Conservation (phyloP, 164 flowering plant species). For the Magnolia kwangsiensis region DNA sequence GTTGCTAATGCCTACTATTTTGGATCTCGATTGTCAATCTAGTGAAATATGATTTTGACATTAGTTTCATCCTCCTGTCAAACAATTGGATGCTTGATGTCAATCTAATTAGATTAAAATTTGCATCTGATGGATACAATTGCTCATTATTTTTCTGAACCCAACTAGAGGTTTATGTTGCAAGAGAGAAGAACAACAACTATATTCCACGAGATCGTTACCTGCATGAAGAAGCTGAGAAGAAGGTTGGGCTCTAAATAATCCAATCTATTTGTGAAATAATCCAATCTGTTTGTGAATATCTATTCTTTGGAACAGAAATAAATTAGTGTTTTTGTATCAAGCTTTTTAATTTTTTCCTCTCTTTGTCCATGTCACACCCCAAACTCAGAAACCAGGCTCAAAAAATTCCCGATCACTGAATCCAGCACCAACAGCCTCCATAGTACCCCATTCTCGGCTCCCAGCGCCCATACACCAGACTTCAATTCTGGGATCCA, state of each 20-base stretch:
- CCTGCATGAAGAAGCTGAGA: constrained; percentile 78
- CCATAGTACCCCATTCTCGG: too few relatives aligned
- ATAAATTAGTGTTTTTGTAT: too few relatives aligned
- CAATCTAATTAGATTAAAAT: not conserved
- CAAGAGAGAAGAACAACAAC: constrained; percentile 81
- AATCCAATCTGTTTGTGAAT: not conserved
- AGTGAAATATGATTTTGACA: not conserved
- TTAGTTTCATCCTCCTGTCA: not conserved
- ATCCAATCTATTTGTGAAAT: too few relatives aligned
- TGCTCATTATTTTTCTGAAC: not conserved
- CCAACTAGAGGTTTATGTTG: constrained; percentile 70
- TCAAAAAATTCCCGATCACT: too few relatives aligned
- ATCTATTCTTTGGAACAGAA: not conserved
- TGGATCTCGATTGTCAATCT: not conserved
- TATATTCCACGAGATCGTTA: constrained; percentile 80
- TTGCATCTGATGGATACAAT: not conserved
- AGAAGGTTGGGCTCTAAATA: constrained; percentile 49
- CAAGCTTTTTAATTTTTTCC: too few relatives aligned
- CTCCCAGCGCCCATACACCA: too few relatives aligned
- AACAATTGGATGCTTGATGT: too few relatives aligned
- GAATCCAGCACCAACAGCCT: too few relatives aligned
- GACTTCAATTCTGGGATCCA: too few relatives aligned
- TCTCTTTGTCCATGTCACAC: constrained; percentile 21
- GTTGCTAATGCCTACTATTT: constrained; percentile 24
- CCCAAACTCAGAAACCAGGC: too few relatives aligned